A percentile compares a stretch with the other conserved stretches of the same genome.
These are phyloP conservation scores for Salix brachista DNA, from an alignment of 345 rosid genomes.

Conservation along the genomic window DNA sequence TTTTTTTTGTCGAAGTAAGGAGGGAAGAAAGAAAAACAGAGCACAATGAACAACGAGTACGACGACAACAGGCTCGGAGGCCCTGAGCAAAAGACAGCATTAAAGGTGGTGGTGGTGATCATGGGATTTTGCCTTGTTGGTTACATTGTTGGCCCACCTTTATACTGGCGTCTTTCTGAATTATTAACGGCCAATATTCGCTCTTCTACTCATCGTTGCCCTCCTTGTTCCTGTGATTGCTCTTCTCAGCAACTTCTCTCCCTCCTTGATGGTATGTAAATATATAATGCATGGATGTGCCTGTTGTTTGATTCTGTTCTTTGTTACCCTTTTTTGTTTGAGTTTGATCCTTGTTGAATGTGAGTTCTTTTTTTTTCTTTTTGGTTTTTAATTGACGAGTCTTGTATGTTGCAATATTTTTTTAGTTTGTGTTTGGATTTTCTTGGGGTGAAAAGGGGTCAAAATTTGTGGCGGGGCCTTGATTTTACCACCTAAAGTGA, in stretches of 20 bases:
- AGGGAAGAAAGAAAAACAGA: not conserved
- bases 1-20: not conserved
- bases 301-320: not conserved
- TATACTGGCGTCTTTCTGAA: slow-evolving; percentile 53
- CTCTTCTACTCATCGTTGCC: slow-evolving; percentile 30
- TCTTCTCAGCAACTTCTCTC: slow-evolving; percentile 52
- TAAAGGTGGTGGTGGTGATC: slow-evolving; percentile 34
- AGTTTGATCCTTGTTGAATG: not conserved
- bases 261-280: slow-evolving; percentile 37
- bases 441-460: not conserved
- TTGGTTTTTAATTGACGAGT: not conserved
- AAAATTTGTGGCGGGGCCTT: not conserved
- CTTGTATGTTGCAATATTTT: not conserved
- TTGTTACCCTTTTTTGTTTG: not conserved
- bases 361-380: not conserved
- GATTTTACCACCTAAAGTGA: not conserved
- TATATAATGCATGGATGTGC: not conserved
- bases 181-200: slow-evolving; percentile 27
- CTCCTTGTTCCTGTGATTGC: slow-evolving; percentile 58
- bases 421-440: not conserved
- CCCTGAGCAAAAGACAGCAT: slow-evolving; percentile 29
- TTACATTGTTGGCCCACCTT: slow-evolving; percentile 48
- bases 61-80: slow-evolving; percentile 12
- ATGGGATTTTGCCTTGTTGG: slow-evolving; percentile 41
- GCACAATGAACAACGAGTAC: not conserved